A percentile compares a stretch with the other conserved stretches of the same genome.
Evolutionary conservation across 441 rosid genomes (phyloP).

Genomic region (Gossypium schwendimanii): DNA sequence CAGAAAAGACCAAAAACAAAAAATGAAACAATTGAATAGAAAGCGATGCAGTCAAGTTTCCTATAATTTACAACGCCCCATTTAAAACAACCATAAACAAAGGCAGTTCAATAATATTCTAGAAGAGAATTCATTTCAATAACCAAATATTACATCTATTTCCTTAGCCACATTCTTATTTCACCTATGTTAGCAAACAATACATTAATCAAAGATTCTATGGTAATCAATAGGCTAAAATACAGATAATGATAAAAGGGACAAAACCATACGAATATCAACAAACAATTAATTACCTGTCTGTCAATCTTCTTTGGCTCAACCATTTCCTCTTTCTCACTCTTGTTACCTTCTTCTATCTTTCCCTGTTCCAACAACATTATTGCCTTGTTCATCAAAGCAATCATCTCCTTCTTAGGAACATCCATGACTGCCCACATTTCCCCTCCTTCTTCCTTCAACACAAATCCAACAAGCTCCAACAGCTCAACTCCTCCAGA

Average conservation of each 20-base stretch:
- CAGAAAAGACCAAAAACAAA: background rate
- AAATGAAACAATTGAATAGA: background rate
- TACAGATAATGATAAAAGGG: background rate
- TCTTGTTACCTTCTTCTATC: slow-evolving; percentile 21
- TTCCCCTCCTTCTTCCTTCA: slow-evolving; percentile 70
- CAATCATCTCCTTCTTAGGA: slow-evolving; percentile 39
- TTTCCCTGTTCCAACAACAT: slow-evolving; percentile 47
- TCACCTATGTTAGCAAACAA: background rate
- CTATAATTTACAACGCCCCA: background rate
- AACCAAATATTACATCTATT: too few relatives aligned
- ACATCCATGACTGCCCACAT: slow-evolving; percentile 73
- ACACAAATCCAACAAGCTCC: slow-evolving; percentile 60
- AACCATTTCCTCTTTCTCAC: slow-evolving; percentile 29
- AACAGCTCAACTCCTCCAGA: slow-evolving; percentile 72
- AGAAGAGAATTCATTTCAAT: too few relatives aligned
- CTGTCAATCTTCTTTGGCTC: slow-evolving; percentile 65
- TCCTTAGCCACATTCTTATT: too few relatives aligned
- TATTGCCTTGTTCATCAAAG: slow-evolving; percentile 39
- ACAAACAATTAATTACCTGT: slow-evolving; percentile 38
- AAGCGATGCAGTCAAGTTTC: background rate
- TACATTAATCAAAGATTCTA: background rate
- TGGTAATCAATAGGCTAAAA: background rate
- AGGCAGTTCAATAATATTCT: background rate
- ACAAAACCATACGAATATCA: background rate
- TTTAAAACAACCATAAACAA: background rate